Base-by-base conservation (phyloP, 1,284 basidiomycete species). In the Cerioporus squamosus region DNA sequence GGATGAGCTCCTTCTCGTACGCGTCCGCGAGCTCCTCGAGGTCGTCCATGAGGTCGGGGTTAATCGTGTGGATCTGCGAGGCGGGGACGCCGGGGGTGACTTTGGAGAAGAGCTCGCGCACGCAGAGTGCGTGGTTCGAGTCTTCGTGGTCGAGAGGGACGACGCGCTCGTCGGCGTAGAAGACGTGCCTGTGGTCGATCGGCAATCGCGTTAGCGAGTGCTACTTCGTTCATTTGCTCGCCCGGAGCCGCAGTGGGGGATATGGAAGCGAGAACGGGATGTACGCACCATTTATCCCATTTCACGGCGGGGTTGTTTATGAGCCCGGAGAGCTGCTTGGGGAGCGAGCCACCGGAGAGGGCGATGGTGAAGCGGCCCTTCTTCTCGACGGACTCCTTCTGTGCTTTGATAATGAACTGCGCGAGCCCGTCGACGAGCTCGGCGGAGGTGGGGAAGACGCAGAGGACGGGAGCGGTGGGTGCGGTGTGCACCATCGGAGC, bases 141-240 rank as follows among this genome's bases (percentile, higher is more conserved):
- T 98, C 96, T 53, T 88, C 82, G 72, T 97, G 84, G 77, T 96
- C 89, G 69, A 98, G 87, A 0, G 95, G 94, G 14, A 99, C 97
- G 56, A 91, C 87, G 55, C 97, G 93, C 79, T 99, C 97, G 75
- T 99, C 97, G 52, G 90, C 95, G 74, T 98, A 99, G 79, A 93
- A 99, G 69, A 99, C 88, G 68, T 98, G 94, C 96, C 96, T 98
- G 74, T 38, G 44, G 17, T 12, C 24, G 53, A 40, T 44, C 20
- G 26, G 26, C 3, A 9, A 29, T 29, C 26, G 26, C 3, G 26
- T 2, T 8, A 18, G 40, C 20, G 12, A 18, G 10, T 4, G 43
- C 29, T 29, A 9, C 26, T 29, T 9, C 3, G 26, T 29, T 29
- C 31, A 15, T 39, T 51, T 7, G 42, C n/a, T 57, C 50, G 66